A percentile compares a stretch with the other conserved stretches of the same genome.
Evolutionary conservation across 495 filamentous ascomycete species (phyloP).

Genomic region (Neurospora sp.): DNA sequence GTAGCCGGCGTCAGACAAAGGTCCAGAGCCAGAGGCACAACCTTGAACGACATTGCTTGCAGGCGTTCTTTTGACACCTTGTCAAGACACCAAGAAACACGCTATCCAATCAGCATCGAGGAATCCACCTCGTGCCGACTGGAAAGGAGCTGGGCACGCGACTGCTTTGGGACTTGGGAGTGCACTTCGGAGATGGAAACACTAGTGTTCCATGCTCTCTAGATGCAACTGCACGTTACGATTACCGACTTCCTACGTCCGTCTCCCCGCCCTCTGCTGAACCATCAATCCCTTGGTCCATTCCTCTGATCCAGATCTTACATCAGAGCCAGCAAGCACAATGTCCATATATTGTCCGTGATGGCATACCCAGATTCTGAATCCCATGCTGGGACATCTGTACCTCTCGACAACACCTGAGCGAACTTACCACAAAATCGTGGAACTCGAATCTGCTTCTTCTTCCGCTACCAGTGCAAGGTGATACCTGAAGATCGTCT

Average conservation of each 20-base stretch:
- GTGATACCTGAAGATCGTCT: not conserved
- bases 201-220: not conserved
- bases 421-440: not conserved
- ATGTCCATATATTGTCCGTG: not conserved
- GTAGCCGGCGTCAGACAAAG: not conserved
- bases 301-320: not conserved
- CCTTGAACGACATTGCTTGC: not conserved
- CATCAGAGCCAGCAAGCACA: not conserved
- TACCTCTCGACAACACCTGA: not conserved
- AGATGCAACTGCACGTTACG: not conserved
- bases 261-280: not conserved
- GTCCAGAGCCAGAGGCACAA: not conserved
- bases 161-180: constrained; percentile 3
- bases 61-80: not conserved
- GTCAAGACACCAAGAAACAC: not conserved
- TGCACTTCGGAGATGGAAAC: not conserved
- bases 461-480: not conserved
- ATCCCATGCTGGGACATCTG: not conserved
- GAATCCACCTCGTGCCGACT: constrained; percentile 16
- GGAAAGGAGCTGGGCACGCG: constrained; percentile 21
- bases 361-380: not conserved
- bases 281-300: not conserved
- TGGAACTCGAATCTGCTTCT: not conserved
- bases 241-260: not conserved
- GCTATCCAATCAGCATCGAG: constrained; percentile 11